Conservation (phyloP, 1,139 yeast species). For the Suhomyces choctaworum region DNA sequence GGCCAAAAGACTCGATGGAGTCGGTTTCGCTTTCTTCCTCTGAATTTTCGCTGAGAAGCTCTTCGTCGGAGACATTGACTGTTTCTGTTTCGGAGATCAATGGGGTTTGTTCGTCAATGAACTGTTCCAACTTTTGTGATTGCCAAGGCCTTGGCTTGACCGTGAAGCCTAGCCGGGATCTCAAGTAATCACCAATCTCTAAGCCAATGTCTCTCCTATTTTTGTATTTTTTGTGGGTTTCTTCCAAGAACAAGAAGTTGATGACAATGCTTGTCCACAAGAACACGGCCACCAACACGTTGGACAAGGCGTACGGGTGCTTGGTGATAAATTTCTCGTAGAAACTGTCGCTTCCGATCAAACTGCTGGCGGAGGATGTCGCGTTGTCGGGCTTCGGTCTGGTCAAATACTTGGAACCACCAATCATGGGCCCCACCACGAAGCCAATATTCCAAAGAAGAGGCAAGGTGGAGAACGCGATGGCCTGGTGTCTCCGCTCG, state of each 20-base stretch:
- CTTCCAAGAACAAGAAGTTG: conserved; percentile 59
- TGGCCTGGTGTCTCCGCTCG: conserved; percentile 38
- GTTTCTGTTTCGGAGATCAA: conserved; percentile 1
- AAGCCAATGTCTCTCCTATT: conserved; percentile 51
- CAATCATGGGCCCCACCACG: conserved; percentile 46
- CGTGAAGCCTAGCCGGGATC: conserved; percentile 32
- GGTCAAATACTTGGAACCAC: conserved; percentile 47
- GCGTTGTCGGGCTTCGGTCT: conserved; percentile 22
- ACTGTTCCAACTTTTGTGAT: background rate
- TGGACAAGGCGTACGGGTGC: conserved; percentile 62
- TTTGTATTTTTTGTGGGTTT: conserved; percentile 51
- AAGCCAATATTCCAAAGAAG: conserved; percentile 36
- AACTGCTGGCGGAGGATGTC: conserved; percentile 3
- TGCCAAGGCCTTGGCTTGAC: conserved; percentile 39
- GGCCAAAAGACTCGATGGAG: conserved; percentile 11
- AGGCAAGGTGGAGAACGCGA: conserved; percentile 39
- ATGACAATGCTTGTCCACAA: conserved; percentile 40
- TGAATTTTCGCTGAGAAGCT: background rate
- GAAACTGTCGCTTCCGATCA: conserved; percentile 3
- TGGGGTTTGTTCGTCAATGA: conserved; percentile 7
- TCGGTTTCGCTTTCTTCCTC: conserved; percentile 4
- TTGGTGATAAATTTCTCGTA: conserved; percentile 32
- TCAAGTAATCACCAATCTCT: conserved; percentile 51
- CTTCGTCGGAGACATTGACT: background rate
- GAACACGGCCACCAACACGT: conserved; percentile 50